phyloP scores from a whole-genome alignment of 768 basidiomycete genomes.

The Pleurotus pulmonarius region DNA sequence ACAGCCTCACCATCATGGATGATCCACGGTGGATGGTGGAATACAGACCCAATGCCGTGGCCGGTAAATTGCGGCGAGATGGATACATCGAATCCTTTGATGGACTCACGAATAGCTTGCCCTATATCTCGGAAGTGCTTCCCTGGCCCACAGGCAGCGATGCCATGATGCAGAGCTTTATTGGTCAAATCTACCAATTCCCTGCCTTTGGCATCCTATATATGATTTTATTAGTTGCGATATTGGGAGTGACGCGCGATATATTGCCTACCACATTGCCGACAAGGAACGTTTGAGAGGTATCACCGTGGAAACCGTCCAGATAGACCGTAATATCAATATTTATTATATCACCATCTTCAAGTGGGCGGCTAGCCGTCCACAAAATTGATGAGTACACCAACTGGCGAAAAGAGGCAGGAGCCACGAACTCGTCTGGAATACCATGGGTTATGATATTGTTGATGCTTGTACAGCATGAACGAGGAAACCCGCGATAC shows the following conservation, averaged over 20 bases:
- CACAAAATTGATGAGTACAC: neutral
- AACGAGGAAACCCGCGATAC: constrained; percentile 72
- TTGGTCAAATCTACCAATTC: constrained; percentile 64
- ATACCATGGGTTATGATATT: constrained; percentile 88
- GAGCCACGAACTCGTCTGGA: constrained; percentile 70
- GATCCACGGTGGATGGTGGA: constrained; percentile 84
- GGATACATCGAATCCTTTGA: constrained; percentile 35
- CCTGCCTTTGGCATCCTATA: constrained; percentile 64
- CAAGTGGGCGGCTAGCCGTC: constrained; percentile 61
- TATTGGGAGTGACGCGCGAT: neutral
- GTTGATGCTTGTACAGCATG: constrained; percentile 84
- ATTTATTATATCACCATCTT: constrained; percentile 84
- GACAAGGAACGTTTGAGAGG: constrained; percentile 78
- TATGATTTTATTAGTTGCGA: neutral
- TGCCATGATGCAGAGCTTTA: constrained; percentile 64
- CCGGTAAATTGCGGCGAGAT: constrained; percentile 75
- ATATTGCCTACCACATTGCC: constrained; percentile 61
- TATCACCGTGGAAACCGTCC: constrained; percentile 89
- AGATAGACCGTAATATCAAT: constrained; percentile 83
- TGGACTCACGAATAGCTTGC: constrained; percentile 45
- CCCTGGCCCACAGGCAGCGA: constrained; percentile 73
- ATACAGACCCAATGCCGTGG: constrained; percentile 81
- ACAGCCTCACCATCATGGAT: constrained; percentile 60
- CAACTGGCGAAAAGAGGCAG: neutral
- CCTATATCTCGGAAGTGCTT: constrained; percentile 69